These are phyloP conservation scores for Nakazawaea laoshanensis DNA, from an alignment of 805 yeast genomes.

Conservation along the genomic window DNA sequence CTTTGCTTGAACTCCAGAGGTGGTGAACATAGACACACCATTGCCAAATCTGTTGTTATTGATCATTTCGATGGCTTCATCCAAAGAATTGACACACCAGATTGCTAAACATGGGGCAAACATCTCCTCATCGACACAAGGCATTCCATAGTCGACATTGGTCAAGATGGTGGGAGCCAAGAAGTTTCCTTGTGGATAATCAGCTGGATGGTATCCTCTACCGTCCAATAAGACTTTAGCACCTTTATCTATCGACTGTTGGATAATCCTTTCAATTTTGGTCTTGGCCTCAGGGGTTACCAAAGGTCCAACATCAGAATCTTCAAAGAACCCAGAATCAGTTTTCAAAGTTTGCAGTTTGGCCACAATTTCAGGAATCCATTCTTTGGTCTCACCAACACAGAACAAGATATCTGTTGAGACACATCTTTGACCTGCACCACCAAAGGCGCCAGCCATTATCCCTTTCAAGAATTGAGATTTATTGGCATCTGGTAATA, in stretches of 20 bases:
- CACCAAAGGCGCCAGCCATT: conserved; percentile 73
- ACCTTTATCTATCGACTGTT: conserved; percentile 49
- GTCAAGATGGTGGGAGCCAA: conserved; percentile 64
- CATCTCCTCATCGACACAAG: conserved; percentile 66
- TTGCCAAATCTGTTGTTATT: conserved; percentile 57
- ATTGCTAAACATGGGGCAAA: conserved; percentile 67
- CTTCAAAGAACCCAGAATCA: conserved; percentile 56
- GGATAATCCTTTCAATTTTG: conserved; percentile 49
- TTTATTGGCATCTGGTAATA: conserved; percentile 70
- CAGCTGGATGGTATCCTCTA: conserved; percentile 35
- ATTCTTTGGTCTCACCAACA: conserved; percentile 56
- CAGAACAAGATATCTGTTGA: conserved; percentile 67
- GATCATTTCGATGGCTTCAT: conserved; percentile 59
- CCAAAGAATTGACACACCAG: conserved; percentile 55
- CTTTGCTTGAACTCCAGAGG: conserved; percentile 62
- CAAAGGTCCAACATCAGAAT: conserved; percentile 64
- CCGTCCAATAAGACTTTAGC: conserved; percentile 61
- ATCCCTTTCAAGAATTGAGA: conserved; percentile 55
- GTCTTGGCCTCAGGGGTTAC: conserved; percentile 51
- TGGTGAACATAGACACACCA: conserved; percentile 64
- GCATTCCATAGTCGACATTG: conserved; percentile 57
- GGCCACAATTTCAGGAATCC: conserved; percentile 53
- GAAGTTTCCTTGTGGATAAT: conserved; percentile 50
- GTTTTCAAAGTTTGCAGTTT: conserved; percentile 51
- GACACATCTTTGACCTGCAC: conserved; percentile 83